Percentiles rank a stretch among this genome's conserved stretches.
Conservation (phyloP, 2,329 filamentous ascomycete genomes). For the Sporothrix schenckii region DNA sequence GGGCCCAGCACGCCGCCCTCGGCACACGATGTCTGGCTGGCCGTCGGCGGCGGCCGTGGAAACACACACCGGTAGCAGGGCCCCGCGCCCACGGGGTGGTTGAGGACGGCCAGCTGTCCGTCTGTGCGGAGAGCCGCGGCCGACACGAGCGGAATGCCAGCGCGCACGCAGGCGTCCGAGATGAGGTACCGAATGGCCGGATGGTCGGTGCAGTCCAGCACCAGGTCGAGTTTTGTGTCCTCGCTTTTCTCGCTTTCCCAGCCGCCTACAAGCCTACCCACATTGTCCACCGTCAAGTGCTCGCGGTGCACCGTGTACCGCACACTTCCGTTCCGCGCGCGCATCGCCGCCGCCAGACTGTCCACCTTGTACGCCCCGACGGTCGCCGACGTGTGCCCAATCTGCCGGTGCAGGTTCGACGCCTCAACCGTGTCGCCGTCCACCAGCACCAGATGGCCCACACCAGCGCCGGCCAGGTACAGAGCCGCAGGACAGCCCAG, state of each 20-base stretch:
- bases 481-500: slow-evolving; percentile 88
- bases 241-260: neutral
- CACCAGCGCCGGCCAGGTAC: slow-evolving; percentile 89
- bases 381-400: slow-evolving; percentile 72
- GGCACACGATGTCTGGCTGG: slow-evolving; percentile 81
- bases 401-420: slow-evolving; percentile 91
- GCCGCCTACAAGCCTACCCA: slow-evolving; percentile 62
- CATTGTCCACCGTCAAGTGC: slow-evolving; percentile 70
- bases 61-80: slow-evolving; percentile 96
- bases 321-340: slow-evolving; percentile 70
- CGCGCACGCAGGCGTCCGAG: slow-evolving; percentile 82
- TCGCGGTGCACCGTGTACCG: slow-evolving; percentile 64
- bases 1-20: slow-evolving; percentile 92
- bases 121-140: slow-evolving; percentile 87
- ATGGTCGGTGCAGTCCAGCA: slow-evolving; percentile 95
- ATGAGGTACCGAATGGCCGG: slow-evolving; percentile 90
- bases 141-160: slow-evolving; percentile 78
- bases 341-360: slow-evolving; percentile 67
- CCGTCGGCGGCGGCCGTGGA: slow-evolving; percentile 80
- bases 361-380: slow-evolving; percentile 80
- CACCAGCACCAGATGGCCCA: slow-evolving; percentile 79
- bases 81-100: slow-evolving; percentile 74
- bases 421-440: slow-evolving; percentile 87
- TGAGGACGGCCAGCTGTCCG: slow-evolving; percentile 86
- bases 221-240: slow-evolving; percentile 47